These are phyloP conservation scores for Davidsoniella neocaledoniae DNA, from an alignment of 2,329 filamentous ascomycete species.

Conservation along the genomic window DNA sequence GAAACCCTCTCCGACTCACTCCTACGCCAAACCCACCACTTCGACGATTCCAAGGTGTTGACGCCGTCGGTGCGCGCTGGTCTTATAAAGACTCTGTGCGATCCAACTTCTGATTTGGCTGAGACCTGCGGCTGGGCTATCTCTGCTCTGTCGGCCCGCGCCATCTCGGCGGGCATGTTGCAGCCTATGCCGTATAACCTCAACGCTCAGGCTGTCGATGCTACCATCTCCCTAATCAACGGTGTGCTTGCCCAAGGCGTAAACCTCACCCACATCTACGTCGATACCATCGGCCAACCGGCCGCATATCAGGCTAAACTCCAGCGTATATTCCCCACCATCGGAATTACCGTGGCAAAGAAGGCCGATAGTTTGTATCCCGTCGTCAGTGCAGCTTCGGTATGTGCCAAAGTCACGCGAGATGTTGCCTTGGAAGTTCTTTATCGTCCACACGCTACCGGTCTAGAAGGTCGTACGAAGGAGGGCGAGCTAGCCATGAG, in stretches of 20 bases:
- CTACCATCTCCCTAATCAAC: slow-evolving; percentile 67
- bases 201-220: slow-evolving; percentile 90
- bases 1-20: slow-evolving; percentile 52
- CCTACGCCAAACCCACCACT: slow-evolving; percentile 63
- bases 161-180: slow-evolving; percentile 69
- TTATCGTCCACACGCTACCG: slow-evolving; percentile 32
- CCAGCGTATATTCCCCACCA: slow-evolving; percentile 65
- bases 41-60: slow-evolving; percentile 90
- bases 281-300: slow-evolving; percentile 83
- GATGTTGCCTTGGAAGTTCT: slow-evolving; percentile 76
- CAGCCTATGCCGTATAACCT: slow-evolving; percentile 62
- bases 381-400: slow-evolving; percentile 80
- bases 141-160: slow-evolving; percentile 61
- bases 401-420: slow-evolving; percentile 90
- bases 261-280: slow-evolving; percentile 76
- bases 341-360: slow-evolving; percentile 61
- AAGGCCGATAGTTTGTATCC: slow-evolving; percentile 91
- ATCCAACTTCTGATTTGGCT: slow-evolving; percentile 32
- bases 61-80: slow-evolving; percentile 60
- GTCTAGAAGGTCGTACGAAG: slow-evolving; percentile 19
- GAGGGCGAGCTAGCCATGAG: slow-evolving; percentile 20
- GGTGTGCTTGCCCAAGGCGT: slow-evolving; percentile 62
- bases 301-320: slow-evolving; percentile 70
- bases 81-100: slow-evolving; percentile 57
- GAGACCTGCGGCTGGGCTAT: slow-evolving; percentile 65